Percentiles rank a stretch among this genome's conserved stretches.
phyloP scores from a whole-genome alignment of 768 basidiomycete species.

The Boletus rex-veris region DNA sequence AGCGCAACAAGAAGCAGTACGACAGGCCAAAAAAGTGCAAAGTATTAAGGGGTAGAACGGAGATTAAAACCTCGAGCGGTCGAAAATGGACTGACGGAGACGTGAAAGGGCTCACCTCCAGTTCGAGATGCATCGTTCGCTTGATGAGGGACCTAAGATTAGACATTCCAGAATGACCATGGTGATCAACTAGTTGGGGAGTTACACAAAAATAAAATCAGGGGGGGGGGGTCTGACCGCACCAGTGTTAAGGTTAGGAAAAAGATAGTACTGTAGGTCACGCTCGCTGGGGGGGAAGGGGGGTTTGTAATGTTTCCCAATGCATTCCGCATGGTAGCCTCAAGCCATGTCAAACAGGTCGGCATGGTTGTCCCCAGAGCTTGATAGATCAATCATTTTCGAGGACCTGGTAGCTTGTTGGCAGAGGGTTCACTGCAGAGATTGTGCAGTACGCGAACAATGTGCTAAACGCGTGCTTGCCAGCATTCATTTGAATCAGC shows the following conservation, averaged over 20 bases:
- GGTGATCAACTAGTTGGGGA: neutral
- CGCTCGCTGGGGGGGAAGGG: no score
- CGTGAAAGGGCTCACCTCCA: conserved; percentile 7
- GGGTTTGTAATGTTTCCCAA: neutral
- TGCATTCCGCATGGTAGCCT: neutral
- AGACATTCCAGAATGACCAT: neutral
- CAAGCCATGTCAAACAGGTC: neutral
- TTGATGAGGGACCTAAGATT: conserved; percentile 6
- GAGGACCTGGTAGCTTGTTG: neutral
- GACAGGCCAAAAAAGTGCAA: conserved; percentile 2
- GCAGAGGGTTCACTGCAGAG: neutral
- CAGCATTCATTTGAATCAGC: neutral
- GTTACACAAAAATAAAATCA: neutral
- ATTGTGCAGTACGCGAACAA: conserved; percentile 1
- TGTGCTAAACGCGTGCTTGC: conserved; percentile 7
- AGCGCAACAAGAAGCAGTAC: conserved; percentile 7
- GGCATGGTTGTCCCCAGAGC: no score
- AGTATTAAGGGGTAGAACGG: neutral
- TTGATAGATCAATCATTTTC: no score
- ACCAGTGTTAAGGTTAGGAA: neutral
- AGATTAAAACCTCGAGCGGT: neutral
- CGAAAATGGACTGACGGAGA: neutral
- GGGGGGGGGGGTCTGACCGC: neutral
- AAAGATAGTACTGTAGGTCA: conserved; percentile 1
- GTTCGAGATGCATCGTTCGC: conserved; percentile 3